phyloP scores from a whole-genome alignment of 1,284 basidiomycete species.

The Wallemia mellicola region DNA sequence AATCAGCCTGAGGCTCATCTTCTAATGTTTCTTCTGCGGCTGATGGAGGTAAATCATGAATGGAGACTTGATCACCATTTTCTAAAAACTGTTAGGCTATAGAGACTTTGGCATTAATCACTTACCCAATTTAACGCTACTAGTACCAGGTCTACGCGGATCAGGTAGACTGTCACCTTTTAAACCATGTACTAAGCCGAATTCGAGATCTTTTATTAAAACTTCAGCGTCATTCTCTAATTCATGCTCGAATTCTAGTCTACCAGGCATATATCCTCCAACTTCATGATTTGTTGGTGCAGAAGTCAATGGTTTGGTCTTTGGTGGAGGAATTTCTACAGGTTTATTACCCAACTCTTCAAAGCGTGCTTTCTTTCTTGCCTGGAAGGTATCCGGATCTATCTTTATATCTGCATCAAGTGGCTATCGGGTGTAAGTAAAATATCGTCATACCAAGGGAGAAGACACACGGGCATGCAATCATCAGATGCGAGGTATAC shows the following conservation, averaged over 20 bases:
- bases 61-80: conserved; percentile 6
- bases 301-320: conserved; percentile 48
- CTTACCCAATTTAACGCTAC: conserved; percentile 8
- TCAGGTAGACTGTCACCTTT: conserved; percentile 53
- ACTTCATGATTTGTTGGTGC: conserved; percentile 84
- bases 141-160: conserved; percentile 6
- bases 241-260: conserved; percentile 91
- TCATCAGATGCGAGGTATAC: conserved; percentile 32
- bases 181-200: conserved; percentile 54
- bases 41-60: conserved; percentile 3
- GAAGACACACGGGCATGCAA: conserved; percentile 35
- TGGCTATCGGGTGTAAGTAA: conserved; percentile 16
- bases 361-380: conserved; percentile 56
- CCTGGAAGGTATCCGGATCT: conserved; percentile 52
- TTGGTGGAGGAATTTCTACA: conserved; percentile 16
- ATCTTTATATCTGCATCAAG: conserved; percentile 42
- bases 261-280: conserved; percentile 72
- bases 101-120: too few relatives aligned
- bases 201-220: conserved; percentile 83
- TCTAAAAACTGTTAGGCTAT: conserved; percentile 5
- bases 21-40: conserved; percentile 26
- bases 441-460: background rate
- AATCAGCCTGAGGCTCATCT: conserved; percentile 36
- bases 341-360: conserved; percentile 23
- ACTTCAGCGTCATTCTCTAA: conserved; percentile 75